Conservation (phyloP, 805 yeast species). For the Candida quercuum region DNA sequence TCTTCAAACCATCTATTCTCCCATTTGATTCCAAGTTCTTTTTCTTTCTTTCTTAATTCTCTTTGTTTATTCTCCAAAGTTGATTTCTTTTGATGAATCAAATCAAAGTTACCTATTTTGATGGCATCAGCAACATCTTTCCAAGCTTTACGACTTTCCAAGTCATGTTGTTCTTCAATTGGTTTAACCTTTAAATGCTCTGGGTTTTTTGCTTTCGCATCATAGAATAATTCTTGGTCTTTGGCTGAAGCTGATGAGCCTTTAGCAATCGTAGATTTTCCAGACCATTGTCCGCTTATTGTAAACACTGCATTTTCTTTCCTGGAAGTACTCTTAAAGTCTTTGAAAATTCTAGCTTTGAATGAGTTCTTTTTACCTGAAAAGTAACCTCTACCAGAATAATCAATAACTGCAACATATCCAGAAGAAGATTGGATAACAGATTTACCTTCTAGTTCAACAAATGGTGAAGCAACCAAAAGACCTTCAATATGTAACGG, state of each 20-base stretch:
- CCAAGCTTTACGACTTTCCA: conserved; percentile 93
- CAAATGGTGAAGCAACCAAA: conserved; percentile 86
- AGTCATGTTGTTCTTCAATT: conserved; percentile 66
- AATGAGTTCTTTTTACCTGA: conserved; percentile 91
- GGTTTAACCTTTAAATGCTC: conserved; percentile 72
- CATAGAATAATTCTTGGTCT: conserved; percentile 53
- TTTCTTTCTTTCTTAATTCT: conserved; percentile 69
- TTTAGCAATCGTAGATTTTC: conserved; percentile 55
- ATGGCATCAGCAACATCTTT: conserved; percentile 83
- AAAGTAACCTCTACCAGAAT: conserved; percentile 90
- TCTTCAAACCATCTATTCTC: conserved; percentile 74
- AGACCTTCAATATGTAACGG: conserved; percentile 94
- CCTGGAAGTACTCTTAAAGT: conserved; percentile 42
- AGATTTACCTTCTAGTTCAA: conserved; percentile 88
- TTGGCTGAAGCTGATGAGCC: conserved; percentile 46
- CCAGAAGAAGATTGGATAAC: conserved; percentile 81
- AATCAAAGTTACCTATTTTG: conserved; percentile 64
- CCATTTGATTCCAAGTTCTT: conserved; percentile 64
- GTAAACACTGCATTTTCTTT: conserved; percentile 67
- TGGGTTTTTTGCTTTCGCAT: conserved; percentile 45
- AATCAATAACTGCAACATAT: conserved; percentile 66
- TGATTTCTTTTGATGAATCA: conserved; percentile 71
- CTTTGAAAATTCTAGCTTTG: conserved; percentile 75
- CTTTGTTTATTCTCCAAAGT: conserved; percentile 82
- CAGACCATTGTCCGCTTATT: conserved; percentile 91